Base-by-base conservation (phyloP, 2,329 filamentous ascomycete genomes). In the Fusarium nodosum region DNA sequence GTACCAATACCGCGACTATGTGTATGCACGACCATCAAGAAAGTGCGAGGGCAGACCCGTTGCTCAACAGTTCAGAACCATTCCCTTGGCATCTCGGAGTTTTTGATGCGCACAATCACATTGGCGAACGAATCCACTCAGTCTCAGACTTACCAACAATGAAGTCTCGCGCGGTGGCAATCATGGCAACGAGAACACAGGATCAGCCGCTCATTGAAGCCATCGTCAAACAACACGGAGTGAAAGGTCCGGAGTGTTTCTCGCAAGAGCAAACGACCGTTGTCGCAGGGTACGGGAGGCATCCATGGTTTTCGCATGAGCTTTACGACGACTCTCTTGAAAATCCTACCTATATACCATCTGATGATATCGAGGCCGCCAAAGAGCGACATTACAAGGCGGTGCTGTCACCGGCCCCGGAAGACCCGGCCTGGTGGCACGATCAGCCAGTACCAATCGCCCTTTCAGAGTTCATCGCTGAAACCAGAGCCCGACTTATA, bases 391-490 rank as follows among this genome's bases (percentile, higher is more conserved):
- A 75, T 22, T 75, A 75, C 45, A 66, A 65, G 11, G 59, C 62
- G 0, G 56, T 75, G 0, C 60, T 75, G 2, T 57, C 57, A 0
- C 73, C 73, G 0, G 41, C 41, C 0, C 73, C 72, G 0, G 53
- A 72, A 2, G 70, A 75, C 2, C 64, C 65, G 7, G 57, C 51
- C 1, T 74, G 74, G 18, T 72, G 64, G 64, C 71, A 75, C 11
- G 78, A 71, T 18, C 82, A 93, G 1, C 88, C 89, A 0, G 80
- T 85, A 15, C 90, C 91, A 0, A 80, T 78, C 3, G 82, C 88
- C 0, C 82, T 93, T 8, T 87, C 85, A 0, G 60, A 76, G 1
- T 89, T 90, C 63, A 78, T 92, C 1, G 66, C 78, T 0, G 82
- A 88, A 66, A 90, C 88, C 0, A 84, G 83, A 13, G 66, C 67